Conservation (phyloP, 2,329 filamentous ascomycete genomes). For the Xylaria sp. region DNA sequence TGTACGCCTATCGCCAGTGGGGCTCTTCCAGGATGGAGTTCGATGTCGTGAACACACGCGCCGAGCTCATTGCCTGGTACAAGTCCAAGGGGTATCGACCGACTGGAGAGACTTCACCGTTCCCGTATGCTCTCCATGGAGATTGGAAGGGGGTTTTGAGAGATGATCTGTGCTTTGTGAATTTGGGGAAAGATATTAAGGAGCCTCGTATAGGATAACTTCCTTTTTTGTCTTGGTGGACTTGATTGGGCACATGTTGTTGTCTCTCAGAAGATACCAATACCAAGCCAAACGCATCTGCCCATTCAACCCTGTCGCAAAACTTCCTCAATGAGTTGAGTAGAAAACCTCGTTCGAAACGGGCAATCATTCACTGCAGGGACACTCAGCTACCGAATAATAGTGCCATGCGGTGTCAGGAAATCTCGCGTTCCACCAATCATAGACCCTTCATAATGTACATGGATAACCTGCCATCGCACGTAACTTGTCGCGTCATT, state of each 20-base stretch:
- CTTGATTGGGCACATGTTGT: not conserved
- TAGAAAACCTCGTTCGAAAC: not conserved
- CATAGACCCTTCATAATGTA: not conserved
- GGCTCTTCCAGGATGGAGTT: constrained; percentile 55
- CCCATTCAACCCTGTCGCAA: not conserved
- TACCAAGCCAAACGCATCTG: not conserved
- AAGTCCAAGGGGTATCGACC: constrained; percentile 55
- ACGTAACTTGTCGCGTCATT: constrained; percentile 19
- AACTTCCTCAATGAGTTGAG: not conserved
- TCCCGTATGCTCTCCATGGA: constrained; percentile 56
- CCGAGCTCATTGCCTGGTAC: constrained; percentile 61
- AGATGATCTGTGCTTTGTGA: constrained; percentile 57
- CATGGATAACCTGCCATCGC: constrained; percentile 10
- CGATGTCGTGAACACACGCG: constrained; percentile 56
- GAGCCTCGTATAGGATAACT: constrained; percentile 7
- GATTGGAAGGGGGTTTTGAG: constrained; percentile 51
- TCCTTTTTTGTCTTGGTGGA: not conserved
- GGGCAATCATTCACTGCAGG: not conserved
- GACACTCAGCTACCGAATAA: not conserved
- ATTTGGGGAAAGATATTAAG: constrained; percentile 54
- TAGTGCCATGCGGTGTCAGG: constrained; percentile 1
- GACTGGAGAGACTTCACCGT: constrained; percentile 55
- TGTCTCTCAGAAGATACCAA: not conserved
- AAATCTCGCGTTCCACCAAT: constrained; percentile 33
- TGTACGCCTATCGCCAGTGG: constrained; percentile 51